Conservation (phyloP, 306 rosid species). For the Malus sieversii region DNA sequence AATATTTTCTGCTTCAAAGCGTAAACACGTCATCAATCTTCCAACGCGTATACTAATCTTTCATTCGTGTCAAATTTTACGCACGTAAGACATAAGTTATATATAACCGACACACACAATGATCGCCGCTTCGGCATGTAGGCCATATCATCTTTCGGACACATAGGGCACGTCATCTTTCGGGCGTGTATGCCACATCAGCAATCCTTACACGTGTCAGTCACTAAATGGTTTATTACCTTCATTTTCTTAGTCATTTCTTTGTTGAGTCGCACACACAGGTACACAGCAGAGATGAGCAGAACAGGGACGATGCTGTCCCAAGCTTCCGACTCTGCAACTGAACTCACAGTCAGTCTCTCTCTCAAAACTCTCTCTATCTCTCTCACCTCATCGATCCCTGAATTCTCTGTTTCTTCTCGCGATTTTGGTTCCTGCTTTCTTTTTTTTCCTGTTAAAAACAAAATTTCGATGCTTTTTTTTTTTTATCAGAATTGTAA, state of each 20-base stretch:
- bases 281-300: slow-evolving; percentile 6
- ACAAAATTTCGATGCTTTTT: background rate
- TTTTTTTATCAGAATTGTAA: background rate
- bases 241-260: background rate
- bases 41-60: rapidly evolving
- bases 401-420: background rate
- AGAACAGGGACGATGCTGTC: slow-evolving; percentile 48
- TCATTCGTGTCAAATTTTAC: background rate
- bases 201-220: background rate
- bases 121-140: background rate
- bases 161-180: background rate
- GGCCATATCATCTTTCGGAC: background rate
- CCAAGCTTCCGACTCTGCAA: slow-evolving; percentile 50
- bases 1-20: no score
- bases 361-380: slow-evolving; percentile 3
- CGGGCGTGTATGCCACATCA: background rate
- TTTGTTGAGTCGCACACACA: slow-evolving; percentile 7
- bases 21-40: no score
- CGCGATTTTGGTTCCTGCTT: slow-evolving; percentile 15
- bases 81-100: background rate
- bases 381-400: background rate
- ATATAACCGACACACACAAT: background rate
- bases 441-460: background rate
- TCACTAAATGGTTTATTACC: background rate
- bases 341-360: slow-evolving; percentile 43